Evolutionary conservation across 257 asterid genomes (phyloP), one percentile per base, ranked within the genome.

Genomic region (Solanum gandarillasii): DNA sequence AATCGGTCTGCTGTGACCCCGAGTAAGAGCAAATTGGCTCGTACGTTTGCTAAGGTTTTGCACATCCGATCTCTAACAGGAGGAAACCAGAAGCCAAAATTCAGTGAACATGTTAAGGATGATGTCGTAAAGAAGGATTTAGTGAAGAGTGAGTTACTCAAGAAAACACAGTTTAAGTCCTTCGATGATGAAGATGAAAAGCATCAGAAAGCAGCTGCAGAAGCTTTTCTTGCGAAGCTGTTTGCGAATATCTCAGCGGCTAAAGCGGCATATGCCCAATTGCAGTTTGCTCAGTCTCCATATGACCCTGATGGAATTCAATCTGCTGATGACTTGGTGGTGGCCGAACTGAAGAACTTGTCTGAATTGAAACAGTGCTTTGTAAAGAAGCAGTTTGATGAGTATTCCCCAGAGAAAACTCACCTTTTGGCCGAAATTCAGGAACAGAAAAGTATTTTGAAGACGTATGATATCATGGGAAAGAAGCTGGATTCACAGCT

Each of bases 251-350:
- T 95, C 20, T 96, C 99, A 1, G 68, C 96, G 2, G 72, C 96
- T 29, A 97, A 97, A 90, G 95, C 99, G 8, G 96, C 95, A 1
- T 97, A 97, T 46, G 98, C 99, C 0, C 93, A 92, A 86, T 34
- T 97, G 86, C 99, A 97, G 62, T 91, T 81, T 55, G 89, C 99
- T 12, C 98, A 97, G 89, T 90, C 92, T 34, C 99, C 99, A 5
- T 97, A 95, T 84, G 98, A 97, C 86, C 92, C 94, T 3, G 99
- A 95, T 46, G 98, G 94, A 55, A 96, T 96, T 87, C 98, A 94
- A 16, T 89, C 94, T 39, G 96, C 99, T 0, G 99, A 97, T 83
- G 93, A 87, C 86, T 48, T 85, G 43, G 88, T 97, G 21, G 93
- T 95, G 3, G 86, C 93, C 10, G 99, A 94, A 92, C 88, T 97